These are phyloP conservation scores for Malus asiatica DNA, from an alignment of 306 rosid species.

Conservation along the genomic window DNA sequence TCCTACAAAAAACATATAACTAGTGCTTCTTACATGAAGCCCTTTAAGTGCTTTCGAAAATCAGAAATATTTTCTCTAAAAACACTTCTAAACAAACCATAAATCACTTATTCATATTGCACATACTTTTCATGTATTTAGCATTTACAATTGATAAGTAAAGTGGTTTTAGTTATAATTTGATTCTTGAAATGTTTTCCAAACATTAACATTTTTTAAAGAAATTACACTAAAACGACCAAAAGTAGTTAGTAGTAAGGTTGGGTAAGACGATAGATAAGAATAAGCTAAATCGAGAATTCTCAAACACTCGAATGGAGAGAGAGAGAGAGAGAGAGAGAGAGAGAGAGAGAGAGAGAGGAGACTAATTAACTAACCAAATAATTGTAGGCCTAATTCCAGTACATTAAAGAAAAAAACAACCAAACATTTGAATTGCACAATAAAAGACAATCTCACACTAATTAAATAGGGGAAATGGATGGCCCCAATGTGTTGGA, in stretches of 20 bases:
- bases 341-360: too few species aligned
- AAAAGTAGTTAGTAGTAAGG: rapidly evolving
- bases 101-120: background rate
- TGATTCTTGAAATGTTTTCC: too few species aligned
- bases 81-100: too few species aligned
- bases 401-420: background rate
- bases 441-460: background rate
- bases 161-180: too few species aligned
- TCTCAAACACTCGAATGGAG: too few species aligned
- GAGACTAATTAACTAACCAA: background rate
- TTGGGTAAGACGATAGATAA: background rate
- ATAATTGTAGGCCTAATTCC: background rate
- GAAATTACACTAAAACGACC: background rate
- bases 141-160: background rate
- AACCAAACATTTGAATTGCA: background rate
- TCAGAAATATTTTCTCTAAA: too few species aligned
- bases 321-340: too few species aligned
- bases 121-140: background rate
- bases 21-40: too few species aligned
- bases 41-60: too few species aligned
- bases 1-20: too few species aligned
- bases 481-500: background rate
- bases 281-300: too few species aligned
- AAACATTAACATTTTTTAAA: too few species aligned
- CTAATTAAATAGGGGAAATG: background rate